Conservation (phyloP, 148 eudicot species). For the Arctostaphylos glauca region DNA sequence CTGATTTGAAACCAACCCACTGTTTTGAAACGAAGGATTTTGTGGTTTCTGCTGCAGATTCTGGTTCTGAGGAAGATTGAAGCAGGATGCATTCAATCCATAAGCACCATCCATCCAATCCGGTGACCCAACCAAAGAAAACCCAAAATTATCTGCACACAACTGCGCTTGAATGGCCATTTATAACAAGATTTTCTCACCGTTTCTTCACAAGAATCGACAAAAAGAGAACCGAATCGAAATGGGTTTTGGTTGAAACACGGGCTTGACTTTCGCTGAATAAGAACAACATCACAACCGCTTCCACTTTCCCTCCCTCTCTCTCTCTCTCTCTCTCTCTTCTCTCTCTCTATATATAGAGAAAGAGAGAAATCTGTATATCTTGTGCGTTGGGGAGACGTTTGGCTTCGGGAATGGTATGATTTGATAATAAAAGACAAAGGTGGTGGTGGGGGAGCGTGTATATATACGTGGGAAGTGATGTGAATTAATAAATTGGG, state of each 20-base stretch:
- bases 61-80: conserved; percentile 28
- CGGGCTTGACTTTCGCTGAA: conserved; percentile 4
- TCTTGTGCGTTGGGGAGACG: not conserved
- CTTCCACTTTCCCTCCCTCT: not conserved
- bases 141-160: conserved; percentile 44
- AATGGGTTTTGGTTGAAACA: conserved; percentile 16
- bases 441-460: conserved; percentile 18
- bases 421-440: conserved; percentile 4
- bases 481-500: not conserved
- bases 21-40: conserved; percentile 1
- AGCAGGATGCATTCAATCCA: conserved; percentile 25
- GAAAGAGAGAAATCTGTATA: not conserved
- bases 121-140: conserved; percentile 28
- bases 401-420: conserved; percentile 3
- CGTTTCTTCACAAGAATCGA: not conserved
- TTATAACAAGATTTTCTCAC: not conserved
- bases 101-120: conserved; percentile 27
- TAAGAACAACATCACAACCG: not conserved
- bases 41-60: conserved; percentile 15
- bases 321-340: not conserved
- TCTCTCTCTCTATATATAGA: not conserved
- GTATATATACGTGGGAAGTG: conserved; percentile 14
- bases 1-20: conserved; percentile 19
- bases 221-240: conserved; percentile 7
- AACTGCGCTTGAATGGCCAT: conserved; percentile 71